phyloP scores from a whole-genome alignment of 2,329 filamentous ascomycete species.

The Allantophomopsis cytisporea region DNA sequence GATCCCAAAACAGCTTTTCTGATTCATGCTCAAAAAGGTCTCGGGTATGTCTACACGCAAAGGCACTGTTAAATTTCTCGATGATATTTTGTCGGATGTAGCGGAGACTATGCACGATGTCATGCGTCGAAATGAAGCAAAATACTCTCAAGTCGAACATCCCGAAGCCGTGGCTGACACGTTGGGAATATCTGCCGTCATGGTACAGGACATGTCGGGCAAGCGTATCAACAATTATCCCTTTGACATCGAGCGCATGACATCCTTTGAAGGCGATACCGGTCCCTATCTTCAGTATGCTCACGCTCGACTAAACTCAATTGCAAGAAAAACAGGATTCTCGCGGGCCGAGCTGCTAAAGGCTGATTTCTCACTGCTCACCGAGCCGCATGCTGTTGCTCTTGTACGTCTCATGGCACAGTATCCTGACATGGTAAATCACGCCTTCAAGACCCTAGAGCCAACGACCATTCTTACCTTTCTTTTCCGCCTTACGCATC shows the following conservation, averaged over 20 bases:
- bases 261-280: conserved; percentile 73
- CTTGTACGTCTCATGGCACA: conserved; percentile 65
- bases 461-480: conserved; percentile 54
- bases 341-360: conserved; percentile 40
- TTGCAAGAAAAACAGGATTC: conserved; percentile 41
- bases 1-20: too few species aligned
- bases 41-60: conserved; percentile 54
- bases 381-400: conserved; percentile 58
- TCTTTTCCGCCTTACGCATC: conserved; percentile 78
- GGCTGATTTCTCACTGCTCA: conserved; percentile 55
- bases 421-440: conserved; percentile 75
- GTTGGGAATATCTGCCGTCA: conserved; percentile 85
- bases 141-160: conserved; percentile 82
- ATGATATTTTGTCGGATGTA: conserved; percentile 63
- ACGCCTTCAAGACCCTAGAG: conserved; percentile 75
- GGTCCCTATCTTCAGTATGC: conserved; percentile 78
- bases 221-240: conserved; percentile 63
- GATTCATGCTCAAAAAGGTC: too few species aligned
- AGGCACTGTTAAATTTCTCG: conserved; percentile 61
- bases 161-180: conserved; percentile 73
- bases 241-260: conserved; percentile 74
- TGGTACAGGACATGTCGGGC: conserved; percentile 96
- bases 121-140: conserved; percentile 80
- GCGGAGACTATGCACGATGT: conserved; percentile 95
- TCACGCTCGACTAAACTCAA: conserved; percentile 57